Evolutionary conservation across 2,329 filamentous ascomycete species (phyloP), one percentile per base, ranked within the genome.

Genomic region (Aspergillus quadrilineatus): DNA sequence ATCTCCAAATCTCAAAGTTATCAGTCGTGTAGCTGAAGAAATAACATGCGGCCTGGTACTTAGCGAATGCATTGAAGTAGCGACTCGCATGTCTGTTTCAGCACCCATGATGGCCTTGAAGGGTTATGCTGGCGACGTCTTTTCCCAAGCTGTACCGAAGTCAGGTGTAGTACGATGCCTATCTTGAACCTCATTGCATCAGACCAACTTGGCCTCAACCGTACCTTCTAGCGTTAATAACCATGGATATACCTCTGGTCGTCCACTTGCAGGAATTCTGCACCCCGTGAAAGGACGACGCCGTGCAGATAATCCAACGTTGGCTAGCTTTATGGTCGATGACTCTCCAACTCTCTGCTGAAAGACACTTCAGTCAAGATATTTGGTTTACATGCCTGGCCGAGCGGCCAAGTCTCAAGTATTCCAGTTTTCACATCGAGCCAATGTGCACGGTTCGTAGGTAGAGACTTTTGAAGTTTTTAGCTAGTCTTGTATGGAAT

Each of bases 11-110:
- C 6, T 10, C 17, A 26, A 8, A 4, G 22, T n/a, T 30, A 36
- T 84, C 87, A 0, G 80, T 65, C 1, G 73, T 66, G 0, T 68
- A 59, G 55, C 61, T 57, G n/a, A 65, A 54, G 15, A 65, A 63
- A 6, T 53, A 17, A 9, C 57, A 55, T 42, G 63, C 57, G n/a
- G 55, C 15, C 22, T 60, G 26, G 42, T 89, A 90, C 49, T 88
- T 80, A 0, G 72, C 58, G 43, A 77, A 82, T 0, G 75, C 77
- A 0, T 69, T 68, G 12, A 90, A 75, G 61, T 89, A 90, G 0
- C 89, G 75, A 52, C 87, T 85, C 57, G 65, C 75, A 82, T 0
- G 85, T 87, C 60, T 88, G 82, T 0, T 65, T 64, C 1, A 89
- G 83, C 0, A 77, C 69, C 85, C 84, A 89, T 65, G 0, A 90